Base-by-base conservation (phyloP, 768 basidiomycete genomes). In the Tricholoma saponaceum region DNA sequence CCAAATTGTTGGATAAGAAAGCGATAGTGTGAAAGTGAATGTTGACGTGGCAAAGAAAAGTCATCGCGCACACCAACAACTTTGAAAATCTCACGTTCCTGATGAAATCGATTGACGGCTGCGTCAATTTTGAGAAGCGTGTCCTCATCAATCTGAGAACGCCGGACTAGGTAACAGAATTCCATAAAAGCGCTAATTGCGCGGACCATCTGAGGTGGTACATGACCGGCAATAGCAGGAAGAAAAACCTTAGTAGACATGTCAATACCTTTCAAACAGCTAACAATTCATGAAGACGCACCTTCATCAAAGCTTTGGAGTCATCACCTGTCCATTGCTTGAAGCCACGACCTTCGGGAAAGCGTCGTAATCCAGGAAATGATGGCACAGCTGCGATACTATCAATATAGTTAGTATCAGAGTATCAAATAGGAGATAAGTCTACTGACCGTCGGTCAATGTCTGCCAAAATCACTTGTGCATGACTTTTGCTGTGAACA, bases 251-350 rank as follows among this genome's bases (percentile, higher is more conserved):
- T 9, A 26, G 14, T 16, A n/a, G 52, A 20, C 33, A 55, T 4
- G 22, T 37, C 41, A 52, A 4, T 47, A 46, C 50, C 39, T n/a
- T 41, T 32, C 4, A 28, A 28, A 20, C 20, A 23, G 47, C 4
- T 26, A 6, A 16, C 26, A 58, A n/a, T n/a, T n/a, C n/a, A n/a
- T n/a, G 52, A 16, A 9, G 8, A 22, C 16, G 25, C 3, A 68
- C 69, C 65, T 73, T 73, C 69, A 73, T 73, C 0, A 73, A 54
- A 2, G 61, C 70, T 55, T 73, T 73, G 4, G 68, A 73, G 32
- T 72, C 67, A 51, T 74, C 63, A 0, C 69, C 70, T 5, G 66
- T 73, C 72, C 71, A 73, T 52, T 72, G 69, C 26, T 60, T 57
- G 56, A 70, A 70, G 23, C 59, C 58, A 0, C 56, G 63, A 0